Base-by-base conservation (phyloP, 768 basidiomycete species). In the Trametes gibbosa region DNA sequence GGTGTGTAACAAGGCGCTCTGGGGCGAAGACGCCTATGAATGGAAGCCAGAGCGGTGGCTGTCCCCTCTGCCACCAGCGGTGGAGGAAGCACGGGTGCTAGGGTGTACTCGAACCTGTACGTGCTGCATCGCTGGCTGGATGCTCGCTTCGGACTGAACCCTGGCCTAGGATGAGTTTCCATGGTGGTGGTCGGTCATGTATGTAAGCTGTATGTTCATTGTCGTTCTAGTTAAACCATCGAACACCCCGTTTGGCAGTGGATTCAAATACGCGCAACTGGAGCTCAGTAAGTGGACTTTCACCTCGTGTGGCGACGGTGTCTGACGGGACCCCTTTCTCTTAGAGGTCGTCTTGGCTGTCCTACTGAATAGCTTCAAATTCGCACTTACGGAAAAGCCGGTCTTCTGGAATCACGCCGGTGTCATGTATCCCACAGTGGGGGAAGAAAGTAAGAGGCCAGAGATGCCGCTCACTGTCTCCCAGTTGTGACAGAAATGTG, bases 21-120 rank as follows among this genome's bases (percentile, higher is more conserved):
- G 79, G 79, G 79, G 78, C 0, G 62, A 65, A 12, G 79, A 80
- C 62, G 70, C 75, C 3, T 34, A 69, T 8, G 74, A 75, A 50
- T 80, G 76, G 74, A 76, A 70, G 53, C 77, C 77, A 5, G 77
- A 79, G 51, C 70, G 78, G 32, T 80, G 76, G 76, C 63, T 78
- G 5, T 35, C 41, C 10, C 65, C 62, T 10, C 58, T 68, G 16
- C 67, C 68, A 1, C 24, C 52, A 5, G 59, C 42, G 25, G 66
- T 70, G 25, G 51, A 61, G 1, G 63, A 67, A 2, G 69, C 72
- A 5, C 60, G 67, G 24, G 65, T 74, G 49, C 73, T 3, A 73
- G 73, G 1, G 69, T 74, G 0, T 75, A 73, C 45, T 65, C 74
- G 1, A 61, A 71, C 47, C 40, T 69, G 67, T 68, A 32, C 58